A percentile compares a stretch with the other conserved stretches of the same genome.
These are phyloP conservation scores for Penicillium rolfsii DNA, from an alignment of 2,329 filamentous ascomycete species.

Conservation along the genomic window DNA sequence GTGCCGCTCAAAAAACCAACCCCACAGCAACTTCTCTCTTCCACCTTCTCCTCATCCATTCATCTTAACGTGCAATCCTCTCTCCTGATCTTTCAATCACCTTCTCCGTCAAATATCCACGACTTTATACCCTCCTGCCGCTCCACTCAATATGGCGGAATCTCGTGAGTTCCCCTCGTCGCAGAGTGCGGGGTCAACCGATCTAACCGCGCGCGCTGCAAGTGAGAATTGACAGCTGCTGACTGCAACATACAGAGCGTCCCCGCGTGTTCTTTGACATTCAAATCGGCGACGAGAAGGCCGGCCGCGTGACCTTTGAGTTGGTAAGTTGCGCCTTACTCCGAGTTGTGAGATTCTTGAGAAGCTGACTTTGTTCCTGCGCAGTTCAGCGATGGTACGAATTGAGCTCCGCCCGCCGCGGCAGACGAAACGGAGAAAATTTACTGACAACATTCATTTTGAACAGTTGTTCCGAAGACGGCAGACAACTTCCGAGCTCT, in stretches of 20 bases:
- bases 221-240: constrained; percentile 21
- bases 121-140: constrained; percentile 3
- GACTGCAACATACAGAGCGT: constrained; percentile 53
- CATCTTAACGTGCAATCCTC: constrained; percentile 3
- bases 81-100: not conserved
- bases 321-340: constrained; percentile 58
- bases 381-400: constrained; percentile 55
- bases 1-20: constrained; percentile 6
- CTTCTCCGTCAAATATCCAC: constrained; percentile 1
- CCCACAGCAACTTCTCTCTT: constrained; percentile 17
- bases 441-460: not conserved
- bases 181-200: constrained; percentile 31
- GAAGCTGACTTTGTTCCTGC: constrained; percentile 26
- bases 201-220: constrained; percentile 19
- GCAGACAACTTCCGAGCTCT: constrained; percentile 94
- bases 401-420: constrained; percentile 7
- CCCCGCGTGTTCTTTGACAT: constrained; percentile 94
- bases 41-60: constrained; percentile 7
- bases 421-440: not conserved
- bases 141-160: constrained; percentile 39
- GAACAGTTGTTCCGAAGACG: constrained; percentile 80
- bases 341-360: constrained; percentile 7
- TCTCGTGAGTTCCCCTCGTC: constrained; percentile 35
- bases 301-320: constrained; percentile 84
- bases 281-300: constrained; percentile 71